Conservation (phyloP, 768 basidiomycete genomes). For the Infundibulicybe gibba region DNA sequence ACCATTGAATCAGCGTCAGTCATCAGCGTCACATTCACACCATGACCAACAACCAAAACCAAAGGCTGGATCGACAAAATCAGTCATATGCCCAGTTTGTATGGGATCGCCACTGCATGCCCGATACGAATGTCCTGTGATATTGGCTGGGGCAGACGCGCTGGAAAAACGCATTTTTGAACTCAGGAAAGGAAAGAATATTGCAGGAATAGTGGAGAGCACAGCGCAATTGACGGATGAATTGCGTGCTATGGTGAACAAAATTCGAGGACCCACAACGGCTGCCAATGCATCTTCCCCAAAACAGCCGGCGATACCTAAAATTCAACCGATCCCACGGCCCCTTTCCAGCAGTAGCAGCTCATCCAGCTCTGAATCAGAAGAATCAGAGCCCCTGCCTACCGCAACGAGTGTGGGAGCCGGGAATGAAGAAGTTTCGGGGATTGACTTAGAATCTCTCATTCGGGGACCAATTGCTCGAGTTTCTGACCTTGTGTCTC, state of each 20-base stretch:
- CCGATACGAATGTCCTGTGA: constrained; percentile 45
- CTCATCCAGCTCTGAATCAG: constrained; percentile 4
- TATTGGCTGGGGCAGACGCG: constrained; percentile 36
- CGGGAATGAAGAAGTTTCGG: constrained; percentile 16
- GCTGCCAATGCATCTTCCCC: too few species aligned
- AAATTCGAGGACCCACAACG: too few species aligned
- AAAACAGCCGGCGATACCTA: background rate
- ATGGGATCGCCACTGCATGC: constrained; percentile 38
- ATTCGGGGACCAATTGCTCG: constrained; percentile 30
- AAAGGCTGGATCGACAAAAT: background rate
- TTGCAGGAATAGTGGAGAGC: constrained; percentile 15
- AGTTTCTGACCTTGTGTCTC: constrained; percentile 31
- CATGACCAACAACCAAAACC: background rate
- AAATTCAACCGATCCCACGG: background rate
- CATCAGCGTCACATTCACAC: too few species aligned
- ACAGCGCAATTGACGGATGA: constrained; percentile 33
- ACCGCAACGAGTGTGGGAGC: too few species aligned
- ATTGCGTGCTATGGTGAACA: constrained; percentile 27
- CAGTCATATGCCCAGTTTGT: constrained; percentile 41
- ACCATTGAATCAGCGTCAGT: background rate
- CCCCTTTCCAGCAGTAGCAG: background rate
- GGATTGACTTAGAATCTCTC: constrained; percentile 29
- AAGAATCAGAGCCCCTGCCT: constrained; percentile 1
- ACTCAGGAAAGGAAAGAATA: constrained; percentile 22
- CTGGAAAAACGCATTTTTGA: constrained; percentile 44